Base-by-base conservation (phyloP, 2,329 filamentous ascomycete species). In the Epichloe aotearoae region DNA sequence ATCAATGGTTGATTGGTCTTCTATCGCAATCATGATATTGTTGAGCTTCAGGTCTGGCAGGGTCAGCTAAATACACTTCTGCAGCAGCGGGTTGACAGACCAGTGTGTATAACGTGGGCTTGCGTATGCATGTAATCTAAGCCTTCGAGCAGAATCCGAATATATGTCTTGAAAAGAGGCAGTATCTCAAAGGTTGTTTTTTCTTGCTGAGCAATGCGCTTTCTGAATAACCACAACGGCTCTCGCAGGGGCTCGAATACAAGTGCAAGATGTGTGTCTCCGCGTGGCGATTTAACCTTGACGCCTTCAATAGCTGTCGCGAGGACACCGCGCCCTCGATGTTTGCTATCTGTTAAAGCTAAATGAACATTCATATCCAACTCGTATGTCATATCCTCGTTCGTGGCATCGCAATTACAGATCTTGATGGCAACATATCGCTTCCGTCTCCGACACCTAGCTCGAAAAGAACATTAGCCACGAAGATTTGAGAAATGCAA, bases 71-170 rank as follows among this genome's bases (percentile, higher is more conserved):
- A 17, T 38, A 23, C 2, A 30, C 44, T 26, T 41, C 1, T 20
- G 17, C 5, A 43, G 15, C 12, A 14, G 36, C 26, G 20, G 36
- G 12, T 26, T 41, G 11, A 53, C 55, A 36, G 62, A 70, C 68
- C 69, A 47, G 68, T 73, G 56, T 74, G 71, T 20, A 72, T 62
- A 51, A 74, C 57, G 37, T 67, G 65, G 58, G 65, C 67, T 55
- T 72, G 65, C 4, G 61, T 70, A 10, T 30, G 26, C 39, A 73
- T 55, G 33, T 58, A 63, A 45, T 73, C 67, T 4, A 73, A 63
- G 17, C 68, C 70, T 38, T 64, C 62, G 20, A 73, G 66, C 12
- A 62, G 53, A 30, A 55, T 57, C 14, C 51, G 51, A 30, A 75
- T 59, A 38, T 64, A 62, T 20, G 54, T 54, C 53, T 65, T 68